Base-by-base conservation (phyloP, 1,284 basidiomycete species). In the Afroboletus lepidellus region DNA sequence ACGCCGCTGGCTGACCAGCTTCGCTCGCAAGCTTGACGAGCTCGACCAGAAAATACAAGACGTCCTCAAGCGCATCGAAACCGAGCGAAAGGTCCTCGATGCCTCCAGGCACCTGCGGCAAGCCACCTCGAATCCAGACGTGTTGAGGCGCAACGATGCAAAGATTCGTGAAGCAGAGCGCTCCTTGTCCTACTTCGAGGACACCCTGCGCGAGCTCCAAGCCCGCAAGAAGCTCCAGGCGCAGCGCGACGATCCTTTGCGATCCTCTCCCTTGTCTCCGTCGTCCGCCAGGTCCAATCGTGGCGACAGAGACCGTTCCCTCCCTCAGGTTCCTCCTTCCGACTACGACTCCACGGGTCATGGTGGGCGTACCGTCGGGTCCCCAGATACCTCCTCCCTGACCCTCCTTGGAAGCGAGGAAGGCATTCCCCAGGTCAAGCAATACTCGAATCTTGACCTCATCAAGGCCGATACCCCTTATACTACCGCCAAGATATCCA, bases 401-500 rank as follows among this genome's bases (percentile, higher is more conserved):
- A 57, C 63, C 32, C 58, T 61, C 18, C 46, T 64, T 36, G 67
- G 64, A 50, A 67, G 74, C 51, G 73, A 75, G 53, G 74, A 77
- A 56, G 67, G 71, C n/a, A 54, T 61, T 54, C 70, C 76, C 50
- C 81, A 80, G 66, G 73, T 75, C 58, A 90, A 86, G 69, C 78
- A 79, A 45, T 85, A 85, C 67, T 82, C 83, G 58, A 90, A 90
- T 65, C 77, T 92, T 54, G 97, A 99, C 77, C 78, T 99, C 59
- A 92, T 98, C 73, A 96, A 96, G 72, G 94, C 95, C 60, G 97
- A 99, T 74, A 96, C 95, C 34, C 96, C 96, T 20, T 85, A 96
- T 67, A 96, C 94, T 21, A 90, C 94, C 6, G 91, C 93, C 58
- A 99, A 98, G 78, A 98, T 99, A 70, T 92, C 94, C 42, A 86